phyloP scores from a whole-genome alignment of 345 rosid species.

The Nephelium lappaceum region DNA sequence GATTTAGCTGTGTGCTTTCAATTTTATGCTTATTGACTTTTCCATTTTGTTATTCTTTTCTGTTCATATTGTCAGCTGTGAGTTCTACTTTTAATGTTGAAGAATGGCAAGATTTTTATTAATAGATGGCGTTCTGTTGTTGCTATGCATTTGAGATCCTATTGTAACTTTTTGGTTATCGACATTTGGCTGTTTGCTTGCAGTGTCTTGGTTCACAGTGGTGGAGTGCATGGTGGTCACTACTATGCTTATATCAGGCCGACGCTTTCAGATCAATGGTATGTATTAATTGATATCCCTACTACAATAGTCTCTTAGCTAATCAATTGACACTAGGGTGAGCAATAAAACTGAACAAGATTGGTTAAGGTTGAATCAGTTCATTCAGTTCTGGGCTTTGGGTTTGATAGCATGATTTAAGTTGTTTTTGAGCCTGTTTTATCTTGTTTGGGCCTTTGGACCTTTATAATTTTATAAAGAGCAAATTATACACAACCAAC shows the following conservation, averaged over 20 bases:
- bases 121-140: background rate
- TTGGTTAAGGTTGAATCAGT: background rate
- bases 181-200: constrained; percentile 14
- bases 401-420: background rate
- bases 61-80: background rate
- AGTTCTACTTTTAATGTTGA: background rate
- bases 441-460: background rate
- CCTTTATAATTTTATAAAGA: background rate
- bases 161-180: background rate
- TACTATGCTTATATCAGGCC: constrained; percentile 97
- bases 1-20: background rate
- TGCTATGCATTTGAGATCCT: background rate
- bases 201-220: constrained; percentile 98
- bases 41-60: background rate
- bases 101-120: background rate
- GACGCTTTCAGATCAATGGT: constrained; percentile 94
- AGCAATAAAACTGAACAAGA: too few species aligned
- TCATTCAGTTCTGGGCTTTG: background rate
- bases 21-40: background rate
- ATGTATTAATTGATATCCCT: constrained; percentile 20
- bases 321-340: background rate
- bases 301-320: background rate
- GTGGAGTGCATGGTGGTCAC: constrained; percentile 98
- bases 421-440: background rate
- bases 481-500: background rate